phyloP scores from a whole-genome alignment of 495 filamentous ascomycete genomes.

The Podospora sp. region DNA sequence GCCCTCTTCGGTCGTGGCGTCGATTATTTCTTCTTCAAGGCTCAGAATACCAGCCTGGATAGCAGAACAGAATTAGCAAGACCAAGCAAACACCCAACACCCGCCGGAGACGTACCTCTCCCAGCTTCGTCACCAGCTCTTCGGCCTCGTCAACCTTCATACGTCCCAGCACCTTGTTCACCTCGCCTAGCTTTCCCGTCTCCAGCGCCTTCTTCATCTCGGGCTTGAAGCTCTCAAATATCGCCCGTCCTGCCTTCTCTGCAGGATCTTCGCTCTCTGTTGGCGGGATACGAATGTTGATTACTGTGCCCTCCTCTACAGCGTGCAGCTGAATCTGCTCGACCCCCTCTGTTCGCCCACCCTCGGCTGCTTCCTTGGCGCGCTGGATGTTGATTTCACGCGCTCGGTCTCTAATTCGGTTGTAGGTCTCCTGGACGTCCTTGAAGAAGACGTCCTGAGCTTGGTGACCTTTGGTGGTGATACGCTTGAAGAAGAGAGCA shows the following conservation, averaged over 20 bases:
- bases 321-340: conserved; percentile 98
- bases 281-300: conserved; percentile 82
- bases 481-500: conserved; percentile 91
- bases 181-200: conserved; percentile 83
- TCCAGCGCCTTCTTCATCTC: conserved; percentile 80
- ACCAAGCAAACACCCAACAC: not conserved
- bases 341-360: conserved; percentile 59
- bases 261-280: conserved; percentile 64
- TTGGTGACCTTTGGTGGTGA: conserved; percentile 89
- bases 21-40: conserved; percentile 88
- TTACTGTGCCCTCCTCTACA: conserved; percentile 89
- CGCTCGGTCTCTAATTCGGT: conserved; percentile 73
- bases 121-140: conserved; percentile 79
- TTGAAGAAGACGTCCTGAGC: conserved; percentile 90
- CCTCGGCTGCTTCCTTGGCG: conserved; percentile 65
- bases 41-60: conserved; percentile 80
- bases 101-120: conserved; percentile 55
- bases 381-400: conserved; percentile 72
- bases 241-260: conserved; percentile 65
- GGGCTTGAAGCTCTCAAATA: conserved; percentile 82
- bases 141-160: conserved; percentile 95
- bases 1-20: conserved; percentile 93
- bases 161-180: conserved; percentile 90
- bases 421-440: conserved; percentile 86
- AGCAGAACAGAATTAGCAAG: conserved; percentile 19